phyloP scores from a whole-genome alignment of 805 yeast genomes.

The Teunomyces funiuensis region DNA sequence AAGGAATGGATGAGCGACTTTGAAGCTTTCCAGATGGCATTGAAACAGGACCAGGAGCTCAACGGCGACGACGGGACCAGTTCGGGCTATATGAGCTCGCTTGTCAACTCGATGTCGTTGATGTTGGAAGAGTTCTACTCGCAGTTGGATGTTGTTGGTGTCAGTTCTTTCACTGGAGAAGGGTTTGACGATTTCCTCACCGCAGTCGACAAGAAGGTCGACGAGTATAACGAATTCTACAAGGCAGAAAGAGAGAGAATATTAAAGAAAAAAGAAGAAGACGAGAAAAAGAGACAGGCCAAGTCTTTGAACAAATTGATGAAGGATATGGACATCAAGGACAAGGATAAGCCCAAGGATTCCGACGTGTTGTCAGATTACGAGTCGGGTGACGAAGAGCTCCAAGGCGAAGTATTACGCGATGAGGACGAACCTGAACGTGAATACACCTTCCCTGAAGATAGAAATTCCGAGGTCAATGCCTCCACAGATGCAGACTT shows the following conservation, averaged over 20 bases:
- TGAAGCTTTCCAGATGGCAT: constrained; percentile 82
- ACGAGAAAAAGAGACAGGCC: constrained; percentile 70
- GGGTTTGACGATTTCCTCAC: constrained; percentile 89
- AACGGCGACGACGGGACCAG: constrained; percentile 60
- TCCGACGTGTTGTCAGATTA: constrained; percentile 54
- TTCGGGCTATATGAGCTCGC: constrained; percentile 90
- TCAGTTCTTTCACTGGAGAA: constrained; percentile 87
- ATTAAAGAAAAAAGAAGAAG: constrained; percentile 70
- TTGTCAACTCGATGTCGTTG: constrained; percentile 91
- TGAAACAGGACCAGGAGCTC: constrained; percentile 63
- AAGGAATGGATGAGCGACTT: constrained; percentile 97
- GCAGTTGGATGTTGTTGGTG: constrained; percentile 88
- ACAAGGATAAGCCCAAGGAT: constrained; percentile 23
- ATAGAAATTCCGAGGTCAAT: constrained; percentile 59
- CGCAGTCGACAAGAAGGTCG: constrained; percentile 84
- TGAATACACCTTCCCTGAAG: constrained; percentile 72
- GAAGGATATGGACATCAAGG: constrained; percentile 79
- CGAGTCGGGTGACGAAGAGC: constrained; percentile 50
- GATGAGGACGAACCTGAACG: constrained; percentile 50
- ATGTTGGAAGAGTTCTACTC: constrained; percentile 96
- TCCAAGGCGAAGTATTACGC: constrained; percentile 47
- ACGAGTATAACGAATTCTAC: constrained; percentile 82
- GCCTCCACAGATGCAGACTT: constrained; percentile 48
- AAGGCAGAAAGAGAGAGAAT: constrained; percentile 84
- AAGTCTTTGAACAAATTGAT: constrained; percentile 69